Evolutionary conservation across 2,329 filamentous ascomycete genomes (phyloP).

Genomic region (Ophiostoma pallidulum): DNA sequence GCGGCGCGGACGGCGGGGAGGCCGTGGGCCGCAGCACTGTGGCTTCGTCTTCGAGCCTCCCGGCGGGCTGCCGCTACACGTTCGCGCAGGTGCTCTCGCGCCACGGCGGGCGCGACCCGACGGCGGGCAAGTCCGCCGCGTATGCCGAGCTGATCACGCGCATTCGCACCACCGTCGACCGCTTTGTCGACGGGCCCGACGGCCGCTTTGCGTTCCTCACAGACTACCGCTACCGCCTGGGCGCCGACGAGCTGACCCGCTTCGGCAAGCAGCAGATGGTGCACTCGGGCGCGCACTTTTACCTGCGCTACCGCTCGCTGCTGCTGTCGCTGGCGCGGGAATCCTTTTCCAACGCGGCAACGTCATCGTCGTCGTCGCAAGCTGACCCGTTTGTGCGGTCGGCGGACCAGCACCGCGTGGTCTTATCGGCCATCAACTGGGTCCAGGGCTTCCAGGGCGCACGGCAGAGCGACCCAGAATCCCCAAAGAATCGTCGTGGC

Average conservation of each 20-base stretch:
- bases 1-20: too few species aligned
- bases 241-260: constrained; percentile 40
- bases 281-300: constrained; percentile 69
- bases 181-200: constrained; percentile 42
- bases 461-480: constrained; percentile 28
- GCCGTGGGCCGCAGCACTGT: too few species aligned
- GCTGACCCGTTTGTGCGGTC: constrained; percentile 42
- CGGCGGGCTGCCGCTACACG: constrained; percentile 60
- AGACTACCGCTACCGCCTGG: constrained; percentile 59
- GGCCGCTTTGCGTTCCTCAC: constrained; percentile 60
- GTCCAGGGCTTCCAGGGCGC: constrained; percentile 60
- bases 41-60: constrained; percentile 36
- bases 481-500: too few species aligned
- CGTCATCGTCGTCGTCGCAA: neutral
- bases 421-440: constrained; percentile 61
- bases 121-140: constrained; percentile 49
- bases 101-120: constrained; percentile 79
- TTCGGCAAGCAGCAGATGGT: constrained; percentile 63
- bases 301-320: constrained; percentile 58
- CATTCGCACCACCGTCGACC: constrained; percentile 45
- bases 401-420: constrained; percentile 32
- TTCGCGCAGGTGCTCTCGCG: constrained; percentile 76
- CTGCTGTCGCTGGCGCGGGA: constrained; percentile 24
- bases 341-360: too few species aligned
- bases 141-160: constrained; percentile 57